Conservation (phyloP, 768 basidiomycete species). For the Suillus bovinus region DNA sequence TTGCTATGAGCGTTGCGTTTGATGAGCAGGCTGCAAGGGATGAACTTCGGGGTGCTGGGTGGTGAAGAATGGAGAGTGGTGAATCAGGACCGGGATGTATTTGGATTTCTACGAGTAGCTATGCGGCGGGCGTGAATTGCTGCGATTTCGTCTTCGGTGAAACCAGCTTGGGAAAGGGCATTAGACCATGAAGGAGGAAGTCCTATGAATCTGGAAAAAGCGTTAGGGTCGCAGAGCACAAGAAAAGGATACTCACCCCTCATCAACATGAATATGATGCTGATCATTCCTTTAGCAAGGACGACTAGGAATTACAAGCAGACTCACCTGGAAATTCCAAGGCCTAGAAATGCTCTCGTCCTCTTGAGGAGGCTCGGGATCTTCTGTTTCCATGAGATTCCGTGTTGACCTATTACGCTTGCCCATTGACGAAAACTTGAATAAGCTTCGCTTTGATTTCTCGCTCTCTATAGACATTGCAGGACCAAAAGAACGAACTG, state of each 20-base stretch:
- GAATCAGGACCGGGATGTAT: slow-evolving; percentile 14
- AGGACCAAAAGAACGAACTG: slow-evolving; percentile 8
- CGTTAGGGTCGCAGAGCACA: slow-evolving; percentile 7
- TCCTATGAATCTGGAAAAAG: slow-evolving; percentile 49
- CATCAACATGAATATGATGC: slow-evolving; percentile 82
- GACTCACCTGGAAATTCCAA: slow-evolving; percentile 73
- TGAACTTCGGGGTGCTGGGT: slow-evolving; percentile 26
- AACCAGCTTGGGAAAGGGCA: slow-evolving; percentile 60
- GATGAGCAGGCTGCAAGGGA: slow-evolving; percentile 15
- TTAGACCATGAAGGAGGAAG: slow-evolving; percentile 75
- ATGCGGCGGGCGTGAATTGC: slow-evolving; percentile 48
- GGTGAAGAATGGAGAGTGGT: slow-evolving; percentile 31
- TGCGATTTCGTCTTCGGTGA: slow-evolving; percentile 68
- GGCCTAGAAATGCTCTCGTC: slow-evolving; percentile 69
- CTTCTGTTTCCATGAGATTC: slow-evolving; percentile 23
- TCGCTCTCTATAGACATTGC: slow-evolving; percentile 24
- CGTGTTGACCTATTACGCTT: slow-evolving; percentile 34
- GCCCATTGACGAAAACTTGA: slow-evolving; percentile 37
- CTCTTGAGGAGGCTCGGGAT: slow-evolving; percentile 22
- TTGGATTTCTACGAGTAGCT: slow-evolving; percentile 7
- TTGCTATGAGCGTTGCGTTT: neutral
- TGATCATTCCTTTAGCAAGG: slow-evolving; percentile 25
- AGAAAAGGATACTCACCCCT: slow-evolving; percentile 47
- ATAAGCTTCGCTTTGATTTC: slow-evolving; percentile 32
- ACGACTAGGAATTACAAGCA: neutral